Percentiles rank a stretch among this genome's conserved stretches.
phyloP scores from a whole-genome alignment of 2,329 filamentous ascomycete genomes.

The Colletotrichum sp. region DNA sequence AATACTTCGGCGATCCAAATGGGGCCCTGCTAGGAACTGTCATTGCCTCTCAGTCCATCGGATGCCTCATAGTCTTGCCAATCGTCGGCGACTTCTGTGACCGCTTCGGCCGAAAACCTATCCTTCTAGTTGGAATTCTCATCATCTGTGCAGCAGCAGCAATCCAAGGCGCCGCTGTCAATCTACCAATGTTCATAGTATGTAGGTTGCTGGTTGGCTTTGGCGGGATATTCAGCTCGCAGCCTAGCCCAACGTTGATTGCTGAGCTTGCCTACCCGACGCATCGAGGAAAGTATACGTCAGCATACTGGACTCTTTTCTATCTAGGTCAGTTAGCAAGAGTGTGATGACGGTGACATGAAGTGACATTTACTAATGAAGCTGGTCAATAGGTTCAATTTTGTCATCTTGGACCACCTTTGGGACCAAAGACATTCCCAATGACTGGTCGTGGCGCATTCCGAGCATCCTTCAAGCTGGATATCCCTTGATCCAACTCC shows the following conservation, averaged over 20 bases:
- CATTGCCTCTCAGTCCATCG: slow-evolving; percentile 41
- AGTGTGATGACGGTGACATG: no score
- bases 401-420: slow-evolving; percentile 33
- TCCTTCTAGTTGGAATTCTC: slow-evolving; percentile 39
- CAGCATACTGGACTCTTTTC: slow-evolving; percentile 37
- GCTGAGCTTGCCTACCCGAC: slow-evolving; percentile 38
- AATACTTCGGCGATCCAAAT: slow-evolving; percentile 41
- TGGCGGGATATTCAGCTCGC: slow-evolving; percentile 32
- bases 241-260: slow-evolving; percentile 36
- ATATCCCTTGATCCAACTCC: slow-evolving; percentile 25
- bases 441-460: slow-evolving; percentile 31
- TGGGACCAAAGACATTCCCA: slow-evolving; percentile 28
- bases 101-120: slow-evolving; percentile 42
- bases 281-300: slow-evolving; percentile 36
- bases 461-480: slow-evolving; percentile 29
- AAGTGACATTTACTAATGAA: no score
- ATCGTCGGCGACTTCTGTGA: slow-evolving; percentile 41
- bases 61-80: slow-evolving; percentile 40
- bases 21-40: slow-evolving; percentile 40
- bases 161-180: slow-evolving; percentile 34
- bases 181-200: slow-evolving; percentile 31
- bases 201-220: slow-evolving; percentile 37
- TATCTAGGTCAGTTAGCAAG: neutral
- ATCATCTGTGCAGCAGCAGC: slow-evolving; percentile 32
- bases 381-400: slow-evolving; percentile 15